These are phyloP conservation scores for Pseudovirgaria hyperparasitica DNA, from an alignment of 2,329 filamentous ascomycete genomes.

Conservation along the genomic window DNA sequence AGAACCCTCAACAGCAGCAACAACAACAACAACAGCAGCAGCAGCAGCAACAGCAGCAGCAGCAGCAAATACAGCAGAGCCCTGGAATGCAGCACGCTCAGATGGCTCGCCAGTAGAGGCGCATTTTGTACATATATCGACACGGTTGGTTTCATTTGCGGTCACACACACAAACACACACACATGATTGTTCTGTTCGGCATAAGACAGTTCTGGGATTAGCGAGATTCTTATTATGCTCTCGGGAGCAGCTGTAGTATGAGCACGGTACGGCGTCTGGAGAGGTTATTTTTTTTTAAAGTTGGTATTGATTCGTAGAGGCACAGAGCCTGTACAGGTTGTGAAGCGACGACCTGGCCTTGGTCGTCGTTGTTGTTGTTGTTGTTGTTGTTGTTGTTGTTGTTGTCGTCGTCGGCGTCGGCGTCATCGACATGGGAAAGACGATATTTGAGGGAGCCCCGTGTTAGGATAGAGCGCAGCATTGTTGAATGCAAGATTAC, in stretches of 20 bases:
- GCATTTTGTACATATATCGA: not conserved
- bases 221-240: not conserved
- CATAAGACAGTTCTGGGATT: not conserved
- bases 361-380: too few relatives aligned
- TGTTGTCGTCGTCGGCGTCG: too few relatives aligned
- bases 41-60: too few relatives aligned
- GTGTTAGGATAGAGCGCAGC: too few relatives aligned
- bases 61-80: conserved; percentile 19
- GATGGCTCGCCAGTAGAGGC: conserved; percentile 8
- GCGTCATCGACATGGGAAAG: too few relatives aligned
- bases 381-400: too few relatives aligned
- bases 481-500: not conserved
- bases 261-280: conserved; percentile 4
- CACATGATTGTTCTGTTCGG: conserved; percentile 1
- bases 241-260: not conserved
- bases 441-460: too few relatives aligned
- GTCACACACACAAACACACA: too few relatives aligned
- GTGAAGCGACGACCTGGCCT: too few relatives aligned
- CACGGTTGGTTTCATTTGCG: conserved; percentile 1
- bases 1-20: conserved; percentile 14
- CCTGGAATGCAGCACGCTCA: conserved; percentile 20
- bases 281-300: conserved; percentile 16
- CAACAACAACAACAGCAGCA: too few relatives aligned
- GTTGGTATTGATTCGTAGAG: conserved; percentile 7
- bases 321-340: not conserved